These are phyloP conservation scores for Theobroma cacao DNA, from an alignment of 345 rosid species.

Conservation along the genomic window DNA sequence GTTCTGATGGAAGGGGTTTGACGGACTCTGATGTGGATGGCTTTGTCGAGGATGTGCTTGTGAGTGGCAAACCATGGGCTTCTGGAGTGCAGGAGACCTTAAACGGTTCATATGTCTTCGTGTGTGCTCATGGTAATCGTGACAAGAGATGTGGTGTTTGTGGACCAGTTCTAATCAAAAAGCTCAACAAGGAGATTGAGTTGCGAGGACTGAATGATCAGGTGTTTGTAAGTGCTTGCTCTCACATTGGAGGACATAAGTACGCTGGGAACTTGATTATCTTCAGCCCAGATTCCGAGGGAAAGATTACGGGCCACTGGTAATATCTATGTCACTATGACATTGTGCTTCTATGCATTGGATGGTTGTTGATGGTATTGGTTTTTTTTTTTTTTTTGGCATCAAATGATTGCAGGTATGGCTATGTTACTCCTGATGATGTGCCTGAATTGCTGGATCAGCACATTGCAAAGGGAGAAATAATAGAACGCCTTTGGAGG, in stretches of 20 bases:
- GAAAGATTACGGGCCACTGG: slow-evolving; percentile 78
- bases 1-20: slow-evolving; percentile 49
- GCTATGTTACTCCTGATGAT: slow-evolving; percentile 90
- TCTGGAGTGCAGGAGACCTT: slow-evolving; percentile 55
- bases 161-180: slow-evolving; percentile 83
- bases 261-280: slow-evolving; percentile 95
- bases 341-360: neutral
- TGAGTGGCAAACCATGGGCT: slow-evolving; percentile 75
- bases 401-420: slow-evolving; percentile 60
- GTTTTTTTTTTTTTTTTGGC: slow-evolving; percentile 10
- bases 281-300: slow-evolving; percentile 61
- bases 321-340: slow-evolving; percentile 23
- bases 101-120: slow-evolving; percentile 73
- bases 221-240: slow-evolving; percentile 68
- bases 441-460: slow-evolving; percentile 84
- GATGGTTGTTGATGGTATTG: slow-evolving; percentile 3
- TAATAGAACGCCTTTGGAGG: slow-evolving; percentile 83
- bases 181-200: slow-evolving; percentile 60
- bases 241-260: slow-evolving; percentile 95
- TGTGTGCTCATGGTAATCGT: slow-evolving; percentile 89
- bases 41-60: slow-evolving; percentile 87
- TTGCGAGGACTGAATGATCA: slow-evolving; percentile 58
- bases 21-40: slow-evolving; percentile 58
- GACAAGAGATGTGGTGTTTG: slow-evolving; percentile 97
- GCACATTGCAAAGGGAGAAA: slow-evolving; percentile 76